Conservation (phyloP, 2,329 filamentous ascomycete species). For the Sarocladium kiliense region DNA sequence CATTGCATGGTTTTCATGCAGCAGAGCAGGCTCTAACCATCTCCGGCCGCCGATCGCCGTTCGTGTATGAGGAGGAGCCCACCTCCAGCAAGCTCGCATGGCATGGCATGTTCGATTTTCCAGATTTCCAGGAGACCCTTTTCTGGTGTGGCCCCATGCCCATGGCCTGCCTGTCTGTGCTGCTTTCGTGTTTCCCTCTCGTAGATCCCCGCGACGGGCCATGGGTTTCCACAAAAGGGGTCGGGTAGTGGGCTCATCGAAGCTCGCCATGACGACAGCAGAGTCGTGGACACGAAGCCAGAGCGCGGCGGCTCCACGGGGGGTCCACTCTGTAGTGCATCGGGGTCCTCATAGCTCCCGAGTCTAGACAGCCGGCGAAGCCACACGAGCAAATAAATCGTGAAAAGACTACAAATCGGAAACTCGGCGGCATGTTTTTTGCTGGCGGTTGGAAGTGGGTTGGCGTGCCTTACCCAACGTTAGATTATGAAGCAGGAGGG, state of each 20-base stretch:
- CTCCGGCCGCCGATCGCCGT: background rate
- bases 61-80: background rate
- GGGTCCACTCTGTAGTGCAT: background rate
- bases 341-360: background rate
- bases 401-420: background rate
- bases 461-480: too few species aligned
- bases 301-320: background rate
- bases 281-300: background rate
- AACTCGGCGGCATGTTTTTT: too few species aligned
- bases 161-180: background rate
- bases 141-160: too few species aligned
- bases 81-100: background rate
- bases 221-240: conserved; percentile 2
- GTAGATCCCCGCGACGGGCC: background rate
- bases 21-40: background rate
- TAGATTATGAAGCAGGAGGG: too few species aligned
- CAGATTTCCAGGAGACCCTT: background rate
- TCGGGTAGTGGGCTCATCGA: background rate
- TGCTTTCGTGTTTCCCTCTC: background rate
- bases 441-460: too few species aligned
- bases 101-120: background rate
- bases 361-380: background rate
- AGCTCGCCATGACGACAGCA: conserved; percentile 6
- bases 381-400: background rate
- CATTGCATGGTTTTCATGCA: background rate